Conservation (phyloP, 495 filamentous ascomycete species). For the Jackrogersella multiformis region DNA sequence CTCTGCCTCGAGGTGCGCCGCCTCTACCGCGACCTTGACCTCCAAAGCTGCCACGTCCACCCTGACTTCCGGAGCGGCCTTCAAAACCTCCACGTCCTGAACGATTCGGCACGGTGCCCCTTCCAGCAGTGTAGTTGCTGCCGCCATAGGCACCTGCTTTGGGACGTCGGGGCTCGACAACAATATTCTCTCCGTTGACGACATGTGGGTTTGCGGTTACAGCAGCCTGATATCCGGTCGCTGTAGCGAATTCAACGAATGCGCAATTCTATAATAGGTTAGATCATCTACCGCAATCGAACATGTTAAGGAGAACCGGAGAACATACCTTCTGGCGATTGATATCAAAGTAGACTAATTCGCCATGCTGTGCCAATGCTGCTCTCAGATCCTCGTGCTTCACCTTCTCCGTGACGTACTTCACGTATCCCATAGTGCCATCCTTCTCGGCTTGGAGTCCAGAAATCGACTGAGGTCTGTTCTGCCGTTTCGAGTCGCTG, state of each 20-base stretch:
- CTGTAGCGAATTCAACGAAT: slow-evolving; percentile 89
- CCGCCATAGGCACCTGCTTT: slow-evolving; percentile 73
- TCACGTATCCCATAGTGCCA: slow-evolving; percentile 83
- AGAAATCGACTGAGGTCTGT: slow-evolving; percentile 65
- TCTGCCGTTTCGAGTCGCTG: slow-evolving; percentile 82
- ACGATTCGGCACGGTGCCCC: slow-evolving; percentile 66
- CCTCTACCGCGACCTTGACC: slow-evolving; percentile 69
- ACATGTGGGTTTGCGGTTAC: slow-evolving; percentile 85
- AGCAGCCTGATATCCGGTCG: slow-evolving; percentile 81
- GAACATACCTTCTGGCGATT: slow-evolving; percentile 82
- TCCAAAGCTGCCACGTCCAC: slow-evolving; percentile 72
- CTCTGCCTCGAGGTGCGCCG: slow-evolving; percentile 57
- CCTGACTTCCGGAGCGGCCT: slow-evolving; percentile 67
- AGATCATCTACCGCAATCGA: slow-evolving; percentile 24
- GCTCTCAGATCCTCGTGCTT: slow-evolving; percentile 71
- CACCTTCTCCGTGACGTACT: slow-evolving; percentile 90
- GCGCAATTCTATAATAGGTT: slow-evolving; percentile 81
- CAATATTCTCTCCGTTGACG: slow-evolving; percentile 80
- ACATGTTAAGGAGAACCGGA: slow-evolving; percentile 33
- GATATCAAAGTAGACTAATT: slow-evolving; percentile 87
- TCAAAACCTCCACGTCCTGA: slow-evolving; percentile 70
- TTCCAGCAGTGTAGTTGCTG: slow-evolving; percentile 68
- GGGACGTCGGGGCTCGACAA: slow-evolving; percentile 87
- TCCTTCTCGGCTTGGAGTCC: slow-evolving; percentile 67
- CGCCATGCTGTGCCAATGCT: slow-evolving; percentile 75